Percentiles rank a stretch among this genome's conserved stretches.
Conservation (phyloP, 192 early-diverging fungal genomes). For the Coemansia sp. region DNA sequence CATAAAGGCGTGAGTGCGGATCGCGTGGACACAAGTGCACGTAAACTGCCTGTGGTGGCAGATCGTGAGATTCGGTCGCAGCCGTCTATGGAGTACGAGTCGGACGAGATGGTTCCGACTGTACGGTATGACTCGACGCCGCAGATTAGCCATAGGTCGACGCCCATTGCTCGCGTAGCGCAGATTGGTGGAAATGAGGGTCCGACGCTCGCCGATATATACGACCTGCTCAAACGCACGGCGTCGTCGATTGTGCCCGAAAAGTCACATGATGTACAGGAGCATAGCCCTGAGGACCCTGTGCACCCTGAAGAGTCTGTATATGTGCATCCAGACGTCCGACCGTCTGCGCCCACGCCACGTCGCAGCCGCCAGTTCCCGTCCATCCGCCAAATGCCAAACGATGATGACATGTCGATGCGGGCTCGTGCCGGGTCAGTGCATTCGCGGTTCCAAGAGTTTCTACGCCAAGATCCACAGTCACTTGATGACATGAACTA, state of each 20-base stretch:
- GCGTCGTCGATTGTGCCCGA: slow-evolving; percentile 7
- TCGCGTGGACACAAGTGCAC: slow-evolving; percentile 10
- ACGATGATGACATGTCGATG: slow-evolving; percentile 3
- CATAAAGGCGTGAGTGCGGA: slow-evolving; percentile 10
- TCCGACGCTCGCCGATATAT: slow-evolving; percentile 40
- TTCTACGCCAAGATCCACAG: slow-evolving; percentile 1
- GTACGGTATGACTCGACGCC: slow-evolving; percentile 24
- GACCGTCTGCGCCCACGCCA: slow-evolving; percentile 45
- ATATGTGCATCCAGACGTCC: background rate
- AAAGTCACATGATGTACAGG: background rate
- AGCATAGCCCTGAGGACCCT: background rate
- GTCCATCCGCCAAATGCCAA: background rate
- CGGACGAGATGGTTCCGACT: slow-evolving; percentile 19
- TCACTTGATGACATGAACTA: too few relatives aligned
- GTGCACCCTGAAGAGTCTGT: background rate
- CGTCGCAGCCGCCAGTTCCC: slow-evolving; percentile 26
- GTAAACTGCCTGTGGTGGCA: slow-evolving; percentile 4
- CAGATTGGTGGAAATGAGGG: background rate
- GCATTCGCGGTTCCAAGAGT: slow-evolving; percentile 13
- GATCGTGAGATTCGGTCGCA: slow-evolving; percentile 10
- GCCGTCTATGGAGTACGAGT: background rate
- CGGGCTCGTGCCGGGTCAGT: background rate
- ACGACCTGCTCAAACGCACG: slow-evolving; percentile 35
- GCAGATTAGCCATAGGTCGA: background rate
- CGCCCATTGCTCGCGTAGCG: background rate